Evolutionary conservation across 2,329 filamentous ascomycete species (phyloP).

Genomic region (Cercospora janseana): DNA sequence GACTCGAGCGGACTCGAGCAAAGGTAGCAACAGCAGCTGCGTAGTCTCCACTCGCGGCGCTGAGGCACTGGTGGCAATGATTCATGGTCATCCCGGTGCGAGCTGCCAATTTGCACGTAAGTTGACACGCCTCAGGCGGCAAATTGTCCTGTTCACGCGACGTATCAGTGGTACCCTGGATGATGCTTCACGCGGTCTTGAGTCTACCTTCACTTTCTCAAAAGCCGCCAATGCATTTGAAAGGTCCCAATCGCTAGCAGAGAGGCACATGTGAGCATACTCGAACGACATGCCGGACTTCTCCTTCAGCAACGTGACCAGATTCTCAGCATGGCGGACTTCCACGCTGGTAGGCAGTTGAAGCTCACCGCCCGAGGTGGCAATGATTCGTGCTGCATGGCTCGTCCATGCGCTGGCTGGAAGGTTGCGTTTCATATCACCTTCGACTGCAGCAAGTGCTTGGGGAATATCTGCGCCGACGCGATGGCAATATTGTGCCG

Average conservation of each 20-base stretch:
- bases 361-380: background rate
- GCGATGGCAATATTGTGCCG: background rate
- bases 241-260: background rate
- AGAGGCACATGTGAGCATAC: background rate
- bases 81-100: constrained; percentile 1
- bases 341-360: background rate
- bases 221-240: background rate
- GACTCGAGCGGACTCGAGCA: background rate
- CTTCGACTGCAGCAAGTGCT: background rate
- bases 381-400: background rate
- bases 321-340: background rate
- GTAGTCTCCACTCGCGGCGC: background rate
- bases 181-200: no score
- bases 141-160: background rate
- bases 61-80: background rate
- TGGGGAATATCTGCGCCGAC: background rate
- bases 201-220: background rate
- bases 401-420: background rate
- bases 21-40: background rate
- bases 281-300: background rate
- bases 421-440: background rate
- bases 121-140: background rate
- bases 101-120: background rate
- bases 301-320: background rate
- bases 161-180: background rate